Percentiles rank a stretch among this genome's conserved stretches.
Evolutionary conservation across 495 filamentous ascomycete species (phyloP).

Genomic region (Penicillium cataractarum): DNA sequence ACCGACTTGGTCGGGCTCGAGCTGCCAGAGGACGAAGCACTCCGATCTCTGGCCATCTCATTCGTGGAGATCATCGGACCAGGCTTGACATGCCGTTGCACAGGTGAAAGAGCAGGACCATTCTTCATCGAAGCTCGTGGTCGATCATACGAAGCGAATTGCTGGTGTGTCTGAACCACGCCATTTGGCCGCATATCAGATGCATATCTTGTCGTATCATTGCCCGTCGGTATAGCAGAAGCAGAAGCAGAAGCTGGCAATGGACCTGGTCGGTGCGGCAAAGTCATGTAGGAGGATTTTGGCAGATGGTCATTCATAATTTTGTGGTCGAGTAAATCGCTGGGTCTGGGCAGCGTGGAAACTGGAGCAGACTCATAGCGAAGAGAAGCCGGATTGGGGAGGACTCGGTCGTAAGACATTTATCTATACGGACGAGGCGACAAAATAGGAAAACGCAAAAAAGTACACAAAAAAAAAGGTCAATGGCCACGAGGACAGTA

Average conservation of each 20-base stretch:
- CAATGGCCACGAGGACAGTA: background rate
- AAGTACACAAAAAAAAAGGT: slow-evolving; percentile 20
- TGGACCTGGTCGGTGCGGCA: slow-evolving; percentile 14
- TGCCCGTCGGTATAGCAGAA: too few relatives aligned
- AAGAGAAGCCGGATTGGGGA: slow-evolving; percentile 53
- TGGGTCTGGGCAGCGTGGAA: slow-evolving; percentile 34
- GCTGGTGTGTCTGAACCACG: slow-evolving; percentile 35
- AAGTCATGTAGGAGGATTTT: slow-evolving; percentile 23
- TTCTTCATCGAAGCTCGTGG: slow-evolving; percentile 26
- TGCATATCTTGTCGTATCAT: slow-evolving; percentile 32
- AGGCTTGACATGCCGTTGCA: slow-evolving; percentile 10
- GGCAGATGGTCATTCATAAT: slow-evolving; percentile 50
- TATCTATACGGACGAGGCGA: slow-evolving; percentile 23
- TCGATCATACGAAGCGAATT: slow-evolving; percentile 34
- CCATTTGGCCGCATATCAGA: slow-evolving; percentile 22
- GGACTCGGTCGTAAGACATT: slow-evolving; percentile 63
- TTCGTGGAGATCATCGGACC: slow-evolving; percentile 17
- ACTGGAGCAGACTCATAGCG: slow-evolving; percentile 46
- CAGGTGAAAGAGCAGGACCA: slow-evolving; percentile 13
- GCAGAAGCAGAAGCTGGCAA: background rate
- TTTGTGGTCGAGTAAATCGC: slow-evolving; percentile 53
- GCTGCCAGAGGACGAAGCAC: slow-evolving; percentile 38
- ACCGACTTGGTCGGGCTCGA: slow-evolving; percentile 40
- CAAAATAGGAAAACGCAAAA: slow-evolving; percentile 24
- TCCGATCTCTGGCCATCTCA: slow-evolving; percentile 20